A percentile compares a stretch with the other conserved stretches of the same genome.
phyloP scores from a whole-genome alignment of 2,329 filamentous ascomycete genomes.

The Paramyrothecium roridum region DNA sequence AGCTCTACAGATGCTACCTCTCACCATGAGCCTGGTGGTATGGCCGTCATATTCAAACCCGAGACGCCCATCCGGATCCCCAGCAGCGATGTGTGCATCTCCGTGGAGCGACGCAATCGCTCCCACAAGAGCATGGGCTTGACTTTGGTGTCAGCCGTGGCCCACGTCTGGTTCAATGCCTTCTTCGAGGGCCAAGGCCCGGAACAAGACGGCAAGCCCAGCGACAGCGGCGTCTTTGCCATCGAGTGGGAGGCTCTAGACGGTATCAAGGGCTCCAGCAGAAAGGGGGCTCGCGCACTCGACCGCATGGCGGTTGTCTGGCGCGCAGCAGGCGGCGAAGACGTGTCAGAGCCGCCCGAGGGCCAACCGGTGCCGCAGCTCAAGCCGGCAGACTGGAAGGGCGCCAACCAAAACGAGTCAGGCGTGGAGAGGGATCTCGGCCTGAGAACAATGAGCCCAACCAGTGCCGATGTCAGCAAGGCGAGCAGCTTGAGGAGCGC shows the following conservation, averaged over 20 bases:
- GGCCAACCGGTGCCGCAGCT: conserved; percentile 70
- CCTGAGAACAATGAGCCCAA: conserved; percentile 60
- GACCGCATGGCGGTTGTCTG: conserved; percentile 85
- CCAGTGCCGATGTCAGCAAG: conserved; percentile 65
- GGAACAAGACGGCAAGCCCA: conserved; percentile 61
- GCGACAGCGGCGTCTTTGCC: conserved; percentile 62
- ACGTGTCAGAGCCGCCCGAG: conserved; percentile 58
- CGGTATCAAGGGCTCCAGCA: conserved; percentile 84
- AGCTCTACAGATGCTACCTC: conserved; percentile 13
- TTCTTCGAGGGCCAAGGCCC: conserved; percentile 85
- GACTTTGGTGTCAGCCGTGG: conserved; percentile 88
- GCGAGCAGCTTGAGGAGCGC: conserved; percentile 63
- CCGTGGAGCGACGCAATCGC: conserved; percentile 82
- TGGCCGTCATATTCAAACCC: conserved; percentile 77
- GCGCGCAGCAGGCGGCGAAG: conserved; percentile 44
- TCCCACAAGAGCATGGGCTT: conserved; percentile 73
- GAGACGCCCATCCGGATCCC: conserved; percentile 64
- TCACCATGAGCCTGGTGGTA: conserved; percentile 56
- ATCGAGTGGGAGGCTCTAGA: conserved; percentile 72
- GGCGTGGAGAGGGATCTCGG: conserved; percentile 62
- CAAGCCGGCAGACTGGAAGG: conserved; percentile 72
- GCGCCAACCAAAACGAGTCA: conserved; percentile 40
- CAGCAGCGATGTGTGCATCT: conserved; percentile 85
- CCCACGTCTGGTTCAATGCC: conserved; percentile 95
- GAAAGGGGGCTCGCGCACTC: conserved; percentile 78